These are phyloP conservation scores for Xylaria curta DNA, from an alignment of 495 filamentous ascomycete species.

Conservation along the genomic window DNA sequence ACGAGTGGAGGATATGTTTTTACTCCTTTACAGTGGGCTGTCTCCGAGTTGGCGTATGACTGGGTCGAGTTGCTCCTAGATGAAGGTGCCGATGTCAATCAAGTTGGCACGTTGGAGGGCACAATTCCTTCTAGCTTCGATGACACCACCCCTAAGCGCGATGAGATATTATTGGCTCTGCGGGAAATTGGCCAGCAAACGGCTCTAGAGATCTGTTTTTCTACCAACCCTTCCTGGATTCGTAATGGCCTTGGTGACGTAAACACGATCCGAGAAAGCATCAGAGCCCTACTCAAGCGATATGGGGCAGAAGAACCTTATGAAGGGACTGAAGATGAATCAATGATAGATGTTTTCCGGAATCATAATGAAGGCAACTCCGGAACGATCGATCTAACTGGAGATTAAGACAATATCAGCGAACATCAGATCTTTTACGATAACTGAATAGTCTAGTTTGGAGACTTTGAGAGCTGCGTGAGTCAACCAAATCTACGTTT, in stretches of 20 bases:
- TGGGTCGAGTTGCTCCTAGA: conserved; percentile 33
- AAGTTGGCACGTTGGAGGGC: conserved; percentile 8
- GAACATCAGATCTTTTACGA: neutral
- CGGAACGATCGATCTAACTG: neutral
- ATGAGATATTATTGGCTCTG: neutral
- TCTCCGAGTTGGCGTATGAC: conserved; percentile 1
- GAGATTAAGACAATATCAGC: neutral
- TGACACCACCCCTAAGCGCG: neutral
- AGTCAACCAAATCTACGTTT: neutral
- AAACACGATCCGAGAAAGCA: neutral
- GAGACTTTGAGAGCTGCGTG: neutral
- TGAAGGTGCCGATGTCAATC: conserved; percentile 31
- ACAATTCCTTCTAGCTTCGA: conserved; percentile 15
- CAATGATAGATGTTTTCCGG: neutral
- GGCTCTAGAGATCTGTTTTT: conserved; percentile 1
- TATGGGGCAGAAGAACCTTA: neutral
- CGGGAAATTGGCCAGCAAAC: conserved; percentile 10
- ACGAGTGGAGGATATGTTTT: conserved; percentile 18
- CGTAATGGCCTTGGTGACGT: neutral
- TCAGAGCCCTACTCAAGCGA: conserved; percentile 1
- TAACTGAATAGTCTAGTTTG: neutral
- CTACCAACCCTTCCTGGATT: neutral
- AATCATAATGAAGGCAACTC: neutral
- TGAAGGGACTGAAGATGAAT: neutral
- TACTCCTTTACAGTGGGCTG: conserved; percentile 2